Conservation (phyloP, 2,329 filamentous ascomycete genomes). For the Immersiporthe knoxdaviesiana region DNA sequence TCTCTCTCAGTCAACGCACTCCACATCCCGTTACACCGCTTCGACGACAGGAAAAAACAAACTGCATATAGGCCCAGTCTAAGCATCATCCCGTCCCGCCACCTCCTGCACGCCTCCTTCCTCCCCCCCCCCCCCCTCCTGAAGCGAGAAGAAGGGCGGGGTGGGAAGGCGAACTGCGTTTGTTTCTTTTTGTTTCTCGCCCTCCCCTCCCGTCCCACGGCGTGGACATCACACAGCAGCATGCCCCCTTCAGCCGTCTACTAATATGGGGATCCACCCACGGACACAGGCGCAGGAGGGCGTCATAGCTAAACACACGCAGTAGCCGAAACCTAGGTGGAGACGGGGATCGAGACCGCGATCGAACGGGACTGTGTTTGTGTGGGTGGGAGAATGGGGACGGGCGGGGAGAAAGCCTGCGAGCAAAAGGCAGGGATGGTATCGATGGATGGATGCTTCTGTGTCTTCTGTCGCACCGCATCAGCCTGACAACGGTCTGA, state of each 20-base stretch:
- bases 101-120: too few species aligned
- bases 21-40: conserved; percentile 17
- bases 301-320: conserved; percentile 7
- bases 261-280: conserved; percentile 8
- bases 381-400: too few species aligned
- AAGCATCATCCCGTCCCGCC: background rate
- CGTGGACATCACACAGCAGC: conserved; percentile 22
- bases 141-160: conserved; percentile 22
- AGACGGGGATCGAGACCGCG: background rate
- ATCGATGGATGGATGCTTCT: conserved; percentile 18
- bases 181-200: background rate
- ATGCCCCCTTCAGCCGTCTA: background rate
- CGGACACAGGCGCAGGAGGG: background rate
- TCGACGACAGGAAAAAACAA: conserved; percentile 17
- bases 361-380: conserved; percentile 16
- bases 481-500: conserved; percentile 15
- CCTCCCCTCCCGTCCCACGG: too few species aligned
- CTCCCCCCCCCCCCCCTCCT: too few species aligned
- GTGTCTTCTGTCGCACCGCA: conserved; percentile 26
- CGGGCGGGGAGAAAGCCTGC: conserved; percentile 11
- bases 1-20: conserved; percentile 8
- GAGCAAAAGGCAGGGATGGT: background rate
- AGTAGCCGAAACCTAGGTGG: conserved; percentile 18
- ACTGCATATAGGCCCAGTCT: conserved; percentile 21
- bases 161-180: conserved; percentile 28